A percentile compares a stretch with the other conserved stretches of the same genome.
Evolutionary conservation across 768 basidiomycete genomes (phyloP).

Genomic region (Amanita brunnescens): DNA sequence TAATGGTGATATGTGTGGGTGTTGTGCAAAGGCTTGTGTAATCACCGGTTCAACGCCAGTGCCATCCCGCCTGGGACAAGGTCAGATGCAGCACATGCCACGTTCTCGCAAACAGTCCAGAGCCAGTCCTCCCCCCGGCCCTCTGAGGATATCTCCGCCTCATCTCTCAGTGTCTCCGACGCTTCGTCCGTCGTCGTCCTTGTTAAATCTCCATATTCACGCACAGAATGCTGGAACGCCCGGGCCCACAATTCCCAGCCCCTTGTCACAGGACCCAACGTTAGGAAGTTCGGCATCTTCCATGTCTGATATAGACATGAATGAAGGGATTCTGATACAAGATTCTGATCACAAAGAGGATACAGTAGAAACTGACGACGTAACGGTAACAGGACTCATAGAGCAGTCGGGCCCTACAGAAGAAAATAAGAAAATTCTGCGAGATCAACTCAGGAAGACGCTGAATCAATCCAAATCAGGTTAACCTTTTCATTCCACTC

Average conservation of each 20-base stretch:
- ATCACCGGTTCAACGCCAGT: not conserved
- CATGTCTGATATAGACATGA: constrained; percentile 54
- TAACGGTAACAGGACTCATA: constrained; percentile 35
- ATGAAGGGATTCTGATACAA: constrained; percentile 62
- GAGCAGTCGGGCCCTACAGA: constrained; percentile 37
- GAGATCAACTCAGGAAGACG: constrained; percentile 66
- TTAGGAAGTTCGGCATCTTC: constrained; percentile 66
- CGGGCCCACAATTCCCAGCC: constrained; percentile 23
- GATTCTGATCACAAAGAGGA: constrained; percentile 61
- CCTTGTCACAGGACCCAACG: constrained; percentile 13
- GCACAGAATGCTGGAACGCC: constrained; percentile 32
- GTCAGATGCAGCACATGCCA: constrained; percentile 1
- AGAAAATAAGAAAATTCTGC: constrained; percentile 52
- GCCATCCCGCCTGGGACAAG: not conserved
- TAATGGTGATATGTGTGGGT: not conserved
- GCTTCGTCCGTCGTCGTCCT: constrained; percentile 44
- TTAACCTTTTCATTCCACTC: constrained; percentile 16
- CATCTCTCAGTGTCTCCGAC: constrained; percentile 44
- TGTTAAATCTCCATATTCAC: constrained; percentile 49
- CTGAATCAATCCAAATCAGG: constrained; percentile 46
- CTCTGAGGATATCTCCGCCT: constrained; percentile 34
- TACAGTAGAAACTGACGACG: constrained; percentile 44
- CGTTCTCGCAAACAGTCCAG: constrained; percentile 7
- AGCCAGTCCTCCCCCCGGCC: not conserved
- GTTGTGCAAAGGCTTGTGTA: not conserved